phyloP scores from a whole-genome alignment of 2,329 filamentous ascomycete species.

The Blastomyces emzantsi region DNA sequence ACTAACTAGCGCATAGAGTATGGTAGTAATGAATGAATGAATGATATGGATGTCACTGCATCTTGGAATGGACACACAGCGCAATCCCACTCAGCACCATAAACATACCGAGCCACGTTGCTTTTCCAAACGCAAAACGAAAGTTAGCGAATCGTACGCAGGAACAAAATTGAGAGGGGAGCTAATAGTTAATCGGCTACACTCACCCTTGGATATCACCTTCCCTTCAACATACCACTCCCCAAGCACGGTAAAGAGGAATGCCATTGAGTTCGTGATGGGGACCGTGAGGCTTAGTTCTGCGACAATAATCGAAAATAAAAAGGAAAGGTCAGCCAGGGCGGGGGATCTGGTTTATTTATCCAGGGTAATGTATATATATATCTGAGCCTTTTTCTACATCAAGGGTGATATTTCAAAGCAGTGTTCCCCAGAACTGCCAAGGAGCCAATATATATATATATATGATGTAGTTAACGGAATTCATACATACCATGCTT shows the following conservation, averaged over 20 bases:
- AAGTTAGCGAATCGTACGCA: constrained; percentile 4
- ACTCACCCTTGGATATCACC: constrained; percentile 69
- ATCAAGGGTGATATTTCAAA: too few species aligned
- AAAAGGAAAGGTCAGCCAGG: not conserved
- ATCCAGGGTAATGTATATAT: not conserved
- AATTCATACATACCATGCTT: constrained; percentile 61
- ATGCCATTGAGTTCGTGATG: constrained; percentile 88
- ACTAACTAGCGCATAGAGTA: too few species aligned
- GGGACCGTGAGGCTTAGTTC: constrained; percentile 90
- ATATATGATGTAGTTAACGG: not conserved
- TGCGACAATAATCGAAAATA: constrained; percentile 27
- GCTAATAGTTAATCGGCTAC: not conserved
- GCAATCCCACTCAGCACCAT: constrained; percentile 72
- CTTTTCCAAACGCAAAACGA: constrained; percentile 41
- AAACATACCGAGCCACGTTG: constrained; percentile 74
- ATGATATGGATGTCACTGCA: not conserved
- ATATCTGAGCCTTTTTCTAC: too few species aligned
- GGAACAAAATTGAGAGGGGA: not conserved
- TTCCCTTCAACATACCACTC: constrained; percentile 95
- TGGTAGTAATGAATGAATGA: too few species aligned
- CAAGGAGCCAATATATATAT: not conserved
- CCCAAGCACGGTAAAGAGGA: constrained; percentile 88
- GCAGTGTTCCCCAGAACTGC: too few species aligned
- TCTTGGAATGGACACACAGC: constrained; percentile 60
- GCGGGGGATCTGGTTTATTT: not conserved